phyloP scores from a whole-genome alignment of 2,329 filamentous ascomycete genomes.

The Neobulgaria alba region DNA sequence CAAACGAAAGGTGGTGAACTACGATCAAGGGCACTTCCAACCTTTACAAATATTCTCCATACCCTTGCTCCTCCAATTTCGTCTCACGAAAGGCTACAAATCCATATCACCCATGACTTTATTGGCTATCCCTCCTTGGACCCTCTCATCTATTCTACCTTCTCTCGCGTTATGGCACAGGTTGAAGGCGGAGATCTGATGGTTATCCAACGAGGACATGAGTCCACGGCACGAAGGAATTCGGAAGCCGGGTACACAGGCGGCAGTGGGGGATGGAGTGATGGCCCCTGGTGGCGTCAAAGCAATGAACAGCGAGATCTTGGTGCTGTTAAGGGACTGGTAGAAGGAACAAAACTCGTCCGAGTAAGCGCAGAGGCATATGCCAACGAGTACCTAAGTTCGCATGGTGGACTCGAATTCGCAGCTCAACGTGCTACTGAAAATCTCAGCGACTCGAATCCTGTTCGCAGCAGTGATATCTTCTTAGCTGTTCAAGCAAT shows the following conservation, averaged over 20 bases:
- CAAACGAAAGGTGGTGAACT: constrained; percentile 66
- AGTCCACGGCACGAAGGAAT: constrained; percentile 62
- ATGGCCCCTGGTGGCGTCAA: constrained; percentile 94
- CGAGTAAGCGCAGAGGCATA: constrained; percentile 85
- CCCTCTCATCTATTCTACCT: constrained; percentile 83
- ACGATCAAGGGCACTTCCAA: constrained; percentile 78
- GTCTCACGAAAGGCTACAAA: constrained; percentile 91
- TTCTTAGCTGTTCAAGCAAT: constrained; percentile 95
- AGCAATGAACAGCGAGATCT: constrained; percentile 62
- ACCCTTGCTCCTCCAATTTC: constrained; percentile 94
- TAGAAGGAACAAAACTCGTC: constrained; percentile 85
- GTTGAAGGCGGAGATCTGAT: constrained; percentile 94
- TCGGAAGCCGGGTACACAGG: constrained; percentile 51
- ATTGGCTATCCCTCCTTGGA: constrained; percentile 91
- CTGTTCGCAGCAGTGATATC: constrained; percentile 85
- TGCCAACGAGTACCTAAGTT: constrained; percentile 72
- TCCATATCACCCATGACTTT: constrained; percentile 95
- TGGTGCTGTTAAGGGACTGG: constrained; percentile 68
- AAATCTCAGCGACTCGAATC: constrained; percentile 73
- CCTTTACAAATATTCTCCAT: constrained; percentile 89
- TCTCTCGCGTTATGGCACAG: constrained; percentile 95
- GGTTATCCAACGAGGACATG: constrained; percentile 87
- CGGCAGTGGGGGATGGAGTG: constrained; percentile 66
- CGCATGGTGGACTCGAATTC: constrained; percentile 68
- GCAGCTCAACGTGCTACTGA: constrained; percentile 75